These are phyloP conservation scores for Fraxinus quadrangulata DNA, from an alignment of 257 asterid species.

Conservation along the genomic window DNA sequence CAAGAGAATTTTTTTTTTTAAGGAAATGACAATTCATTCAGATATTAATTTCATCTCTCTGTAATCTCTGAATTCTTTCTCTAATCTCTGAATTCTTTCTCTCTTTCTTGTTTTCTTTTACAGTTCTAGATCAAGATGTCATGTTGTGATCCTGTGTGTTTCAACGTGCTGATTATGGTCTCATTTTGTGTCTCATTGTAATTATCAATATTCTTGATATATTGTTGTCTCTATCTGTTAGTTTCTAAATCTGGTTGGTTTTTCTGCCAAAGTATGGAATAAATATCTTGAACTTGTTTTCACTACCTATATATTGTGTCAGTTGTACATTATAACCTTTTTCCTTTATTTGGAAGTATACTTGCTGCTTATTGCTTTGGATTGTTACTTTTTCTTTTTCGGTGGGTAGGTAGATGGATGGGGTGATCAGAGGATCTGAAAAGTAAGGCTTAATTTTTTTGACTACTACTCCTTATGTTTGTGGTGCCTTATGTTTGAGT, in stretches of 20 bases:
- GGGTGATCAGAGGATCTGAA: not conserved
- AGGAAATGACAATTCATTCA: too few species aligned
- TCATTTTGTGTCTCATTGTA: not conserved
- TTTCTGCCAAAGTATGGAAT: not conserved
- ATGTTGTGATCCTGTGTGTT: not conserved
- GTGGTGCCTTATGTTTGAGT: not conserved
- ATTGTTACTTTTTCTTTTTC: not conserved
- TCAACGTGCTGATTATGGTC: not conserved
- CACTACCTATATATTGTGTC: constrained; percentile 2
- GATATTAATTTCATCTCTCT: not conserved
- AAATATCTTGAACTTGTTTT: not conserved
- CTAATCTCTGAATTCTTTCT: not conserved
- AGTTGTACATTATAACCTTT: not conserved
- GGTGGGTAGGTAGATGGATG: not conserved
- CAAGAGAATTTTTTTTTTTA: too few species aligned
- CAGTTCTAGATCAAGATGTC: not conserved
- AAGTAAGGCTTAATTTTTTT: not conserved
- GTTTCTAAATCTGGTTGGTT: not conserved
- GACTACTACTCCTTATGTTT: not conserved
- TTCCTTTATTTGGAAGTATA: not conserved
- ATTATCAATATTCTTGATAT: not conserved
- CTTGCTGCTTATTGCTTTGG: not conserved
- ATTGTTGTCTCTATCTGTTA: not conserved
- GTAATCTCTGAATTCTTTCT: not conserved
- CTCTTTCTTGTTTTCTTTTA: not conserved